Percentiles rank a stretch among this genome's conserved stretches.
Evolutionary conservation across 768 basidiomycete species (phyloP).

Genomic region (Gautieria morchelliformis): DNA sequence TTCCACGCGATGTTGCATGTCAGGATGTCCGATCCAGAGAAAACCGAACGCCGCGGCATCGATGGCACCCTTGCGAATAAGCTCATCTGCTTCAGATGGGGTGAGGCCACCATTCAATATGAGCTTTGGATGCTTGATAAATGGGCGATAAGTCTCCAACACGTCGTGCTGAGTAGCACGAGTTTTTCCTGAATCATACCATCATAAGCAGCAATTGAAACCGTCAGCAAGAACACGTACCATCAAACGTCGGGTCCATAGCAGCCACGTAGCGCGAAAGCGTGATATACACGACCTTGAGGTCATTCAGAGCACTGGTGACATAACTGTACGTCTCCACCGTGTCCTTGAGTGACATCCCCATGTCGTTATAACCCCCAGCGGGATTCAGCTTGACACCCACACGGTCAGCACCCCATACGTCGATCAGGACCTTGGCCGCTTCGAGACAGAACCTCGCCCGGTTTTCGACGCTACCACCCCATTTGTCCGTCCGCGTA

Average conservation of each 20-base stretch:
- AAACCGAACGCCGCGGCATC: constrained; percentile 30
- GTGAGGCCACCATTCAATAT: constrained; percentile 29
- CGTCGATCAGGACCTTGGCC: constrained; percentile 22
- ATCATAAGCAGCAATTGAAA: not conserved
- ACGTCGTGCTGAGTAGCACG: constrained; percentile 32
- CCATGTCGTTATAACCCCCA: constrained; percentile 37
- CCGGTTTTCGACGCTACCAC: constrained; percentile 34
- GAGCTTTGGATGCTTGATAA: constrained; percentile 26
- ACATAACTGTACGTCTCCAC: constrained; percentile 33
- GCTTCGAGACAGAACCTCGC: constrained; percentile 30
- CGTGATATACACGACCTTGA: constrained; percentile 25
- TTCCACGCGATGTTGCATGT: constrained; percentile 28
- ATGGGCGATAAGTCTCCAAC: constrained; percentile 26
- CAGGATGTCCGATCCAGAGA: constrained; percentile 30
- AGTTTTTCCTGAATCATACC: constrained; percentile 18
- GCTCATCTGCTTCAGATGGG: constrained; percentile 27
- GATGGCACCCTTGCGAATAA: constrained; percentile 25
- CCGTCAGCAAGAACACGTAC: constrained; percentile 13
- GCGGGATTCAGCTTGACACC: constrained; percentile 35
- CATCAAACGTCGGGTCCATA: constrained; percentile 23
- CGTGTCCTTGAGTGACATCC: constrained; percentile 37
- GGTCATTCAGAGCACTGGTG: constrained; percentile 30
- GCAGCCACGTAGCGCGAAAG: constrained; percentile 20
- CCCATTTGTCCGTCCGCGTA: constrained; percentile 34
- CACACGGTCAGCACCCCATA: constrained; percentile 36